Conservation (phyloP, 345 rosid genomes). For the Salix koriyanagi region DNA sequence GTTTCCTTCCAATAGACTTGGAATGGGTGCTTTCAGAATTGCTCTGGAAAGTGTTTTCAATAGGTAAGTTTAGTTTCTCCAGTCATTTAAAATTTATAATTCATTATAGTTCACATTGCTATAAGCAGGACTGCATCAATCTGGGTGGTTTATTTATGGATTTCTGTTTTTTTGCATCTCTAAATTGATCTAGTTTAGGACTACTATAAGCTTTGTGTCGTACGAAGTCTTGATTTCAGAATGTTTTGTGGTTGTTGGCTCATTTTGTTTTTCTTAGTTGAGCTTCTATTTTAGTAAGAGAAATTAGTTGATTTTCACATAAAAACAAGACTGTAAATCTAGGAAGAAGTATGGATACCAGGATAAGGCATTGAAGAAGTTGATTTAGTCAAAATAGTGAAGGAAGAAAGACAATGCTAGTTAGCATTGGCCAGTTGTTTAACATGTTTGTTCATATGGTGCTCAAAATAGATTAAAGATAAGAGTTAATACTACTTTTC, state of each 20-base stretch:
- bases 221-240: background rate
- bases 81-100: background rate
- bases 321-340: background rate
- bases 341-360: background rate
- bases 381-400: background rate
- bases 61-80: slow-evolving; percentile 23
- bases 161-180: background rate
- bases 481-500: background rate
- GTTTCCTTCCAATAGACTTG: slow-evolving; percentile 40
- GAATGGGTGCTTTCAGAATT: slow-evolving; percentile 52
- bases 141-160: background rate
- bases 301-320: background rate
- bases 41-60: slow-evolving; percentile 44
- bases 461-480: background rate
- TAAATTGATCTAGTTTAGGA: background rate
- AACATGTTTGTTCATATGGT: background rate
- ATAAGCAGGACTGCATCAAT: background rate
- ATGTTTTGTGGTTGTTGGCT: background rate
- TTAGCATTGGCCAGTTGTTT: background rate
- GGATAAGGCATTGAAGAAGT: background rate
- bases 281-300: background rate
- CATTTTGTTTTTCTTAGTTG: background rate
- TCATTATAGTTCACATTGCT: background rate
- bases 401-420: background rate
- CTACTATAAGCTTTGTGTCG: background rate